Conservation (phyloP, 2,329 filamentous ascomycete species). For the Arthrobotrys musiformis region DNA sequence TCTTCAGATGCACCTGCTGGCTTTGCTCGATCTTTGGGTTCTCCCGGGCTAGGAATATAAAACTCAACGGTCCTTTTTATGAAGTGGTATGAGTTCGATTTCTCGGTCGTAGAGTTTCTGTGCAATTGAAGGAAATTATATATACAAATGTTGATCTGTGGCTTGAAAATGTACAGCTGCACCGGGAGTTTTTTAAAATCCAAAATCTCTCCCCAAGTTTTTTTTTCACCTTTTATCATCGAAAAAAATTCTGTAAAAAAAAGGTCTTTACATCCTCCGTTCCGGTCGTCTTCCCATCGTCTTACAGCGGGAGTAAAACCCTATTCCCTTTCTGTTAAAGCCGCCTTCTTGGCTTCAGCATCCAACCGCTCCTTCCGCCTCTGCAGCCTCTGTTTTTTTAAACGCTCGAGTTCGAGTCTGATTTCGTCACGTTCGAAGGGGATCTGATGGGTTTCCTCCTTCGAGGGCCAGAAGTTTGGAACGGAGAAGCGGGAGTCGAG, state of each 20-base stretch:
- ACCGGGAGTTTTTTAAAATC: too few species aligned
- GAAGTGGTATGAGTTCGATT: background rate
- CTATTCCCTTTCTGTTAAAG: constrained; percentile 28
- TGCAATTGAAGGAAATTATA: background rate
- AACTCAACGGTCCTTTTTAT: background rate
- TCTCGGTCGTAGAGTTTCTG: constrained; percentile 7
- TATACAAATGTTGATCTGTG: too few species aligned
- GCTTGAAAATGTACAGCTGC: background rate
- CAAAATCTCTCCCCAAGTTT: too few species aligned
- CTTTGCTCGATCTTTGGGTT: background rate
- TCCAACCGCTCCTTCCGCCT: constrained; percentile 52
- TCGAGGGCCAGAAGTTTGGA: constrained; percentile 91
- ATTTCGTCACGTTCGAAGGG: constrained; percentile 85
- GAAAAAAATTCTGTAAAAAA: background rate
- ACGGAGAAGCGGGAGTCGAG: constrained; percentile 91
- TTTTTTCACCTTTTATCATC: too few species aligned
- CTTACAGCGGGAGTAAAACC: background rate
- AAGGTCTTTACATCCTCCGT: background rate
- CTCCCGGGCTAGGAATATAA: background rate
- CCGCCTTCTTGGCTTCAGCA: constrained; percentile 16
- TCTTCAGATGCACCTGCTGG: background rate
- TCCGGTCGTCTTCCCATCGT: background rate
- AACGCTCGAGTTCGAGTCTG: constrained; percentile 77
- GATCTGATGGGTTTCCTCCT: constrained; percentile 78
- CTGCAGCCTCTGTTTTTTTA: constrained; percentile 62